phyloP scores from a whole-genome alignment of 225 moss, liverwort and hornwort species.

The Ulota crispa region DNA sequence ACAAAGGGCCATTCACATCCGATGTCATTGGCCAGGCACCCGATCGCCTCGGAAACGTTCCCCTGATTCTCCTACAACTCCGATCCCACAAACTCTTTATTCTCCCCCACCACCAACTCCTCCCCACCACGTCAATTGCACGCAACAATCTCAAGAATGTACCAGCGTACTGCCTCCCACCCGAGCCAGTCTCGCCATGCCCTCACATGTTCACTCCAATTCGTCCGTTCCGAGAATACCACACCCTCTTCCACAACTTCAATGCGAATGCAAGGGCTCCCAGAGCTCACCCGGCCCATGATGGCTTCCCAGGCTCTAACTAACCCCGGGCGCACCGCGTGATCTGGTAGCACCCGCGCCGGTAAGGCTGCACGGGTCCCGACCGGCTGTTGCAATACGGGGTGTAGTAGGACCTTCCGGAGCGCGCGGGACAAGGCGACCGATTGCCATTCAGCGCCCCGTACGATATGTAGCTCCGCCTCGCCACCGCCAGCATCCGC shows the following conservation, averaged over 20 bases:
- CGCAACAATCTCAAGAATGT: background rate
- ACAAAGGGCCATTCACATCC: slow-evolving; percentile 7
- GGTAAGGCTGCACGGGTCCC: slow-evolving; percentile 32
- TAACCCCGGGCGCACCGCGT: slow-evolving; percentile 52
- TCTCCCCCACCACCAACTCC: background rate
- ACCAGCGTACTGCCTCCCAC: background rate
- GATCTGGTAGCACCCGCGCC: slow-evolving; percentile 50
- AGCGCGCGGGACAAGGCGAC: slow-evolving; percentile 50
- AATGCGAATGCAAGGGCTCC: slow-evolving; percentile 28
- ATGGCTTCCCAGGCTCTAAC: slow-evolving; percentile 17
- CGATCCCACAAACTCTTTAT: slow-evolving; percentile 6
- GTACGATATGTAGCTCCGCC: slow-evolving; percentile 34
- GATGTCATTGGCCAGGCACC: background rate
- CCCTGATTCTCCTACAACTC: background rate
- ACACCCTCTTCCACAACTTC: background rate
- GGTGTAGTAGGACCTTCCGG: slow-evolving; percentile 55
- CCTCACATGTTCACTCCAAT: background rate
- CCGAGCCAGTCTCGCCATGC: background rate
- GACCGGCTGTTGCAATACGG: slow-evolving; percentile 20
- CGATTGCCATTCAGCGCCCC: slow-evolving; percentile 38
- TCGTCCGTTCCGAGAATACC: background rate
- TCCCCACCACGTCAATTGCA: background rate
- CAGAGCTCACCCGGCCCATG: slow-evolving; percentile 34
- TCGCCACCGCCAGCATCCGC: slow-evolving; percentile 20
- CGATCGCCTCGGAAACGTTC: background rate